Base-by-base conservation (phyloP, 2,329 filamentous ascomycete species). In the Teratosphaeria zuluensis region DNA sequence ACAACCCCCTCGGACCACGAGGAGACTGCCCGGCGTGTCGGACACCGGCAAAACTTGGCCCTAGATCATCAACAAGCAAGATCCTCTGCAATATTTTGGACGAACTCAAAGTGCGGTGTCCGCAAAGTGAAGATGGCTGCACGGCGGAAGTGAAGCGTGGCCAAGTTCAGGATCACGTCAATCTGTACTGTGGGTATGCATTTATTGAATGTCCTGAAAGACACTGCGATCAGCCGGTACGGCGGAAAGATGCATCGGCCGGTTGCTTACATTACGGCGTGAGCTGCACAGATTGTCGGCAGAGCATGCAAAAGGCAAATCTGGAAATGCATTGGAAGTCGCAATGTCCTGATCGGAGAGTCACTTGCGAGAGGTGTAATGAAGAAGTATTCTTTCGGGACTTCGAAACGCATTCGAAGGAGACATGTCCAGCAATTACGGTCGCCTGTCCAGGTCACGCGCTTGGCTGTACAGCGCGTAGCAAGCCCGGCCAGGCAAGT, bases 71-170 rank as follows among this genome's bases (percentile, higher is more conserved):
- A 7, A 70, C 66, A 24, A 81, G 81, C 57, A 79, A 80, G 66
- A 76, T 85, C 46, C 67, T 86, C 61, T 75, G 78, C 65, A 83
- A 82, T 59, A 84, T 86, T 76, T 78, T 84, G 60, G 81, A 84
- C 64, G 84, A 85, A 61, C 76, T 86, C 46, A 69, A 78, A 19
- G 83, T 85, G 58, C 79, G 77, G 60, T 86, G 84, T 67, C 83
- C 83, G 0, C 81, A 81, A 60, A 61, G 59, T n/a, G 70, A 70
- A 24, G 75, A 78, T 11, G 84, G 83, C 5, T 86, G 84, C 70
- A 67, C 70, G 48, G 77, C 79, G 63, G 70, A 79, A 31, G 69
- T 82, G 54, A 78, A 83, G 56, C 76, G 84, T 54, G 80, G 79
- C 51, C 79, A 83, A 65, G 75, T 84, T 54, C 77, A 82, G 68